Evolutionary conservation across 352 stramenopile genomes (phyloP).

Genomic region (Globisporangium yorkense): DNA sequence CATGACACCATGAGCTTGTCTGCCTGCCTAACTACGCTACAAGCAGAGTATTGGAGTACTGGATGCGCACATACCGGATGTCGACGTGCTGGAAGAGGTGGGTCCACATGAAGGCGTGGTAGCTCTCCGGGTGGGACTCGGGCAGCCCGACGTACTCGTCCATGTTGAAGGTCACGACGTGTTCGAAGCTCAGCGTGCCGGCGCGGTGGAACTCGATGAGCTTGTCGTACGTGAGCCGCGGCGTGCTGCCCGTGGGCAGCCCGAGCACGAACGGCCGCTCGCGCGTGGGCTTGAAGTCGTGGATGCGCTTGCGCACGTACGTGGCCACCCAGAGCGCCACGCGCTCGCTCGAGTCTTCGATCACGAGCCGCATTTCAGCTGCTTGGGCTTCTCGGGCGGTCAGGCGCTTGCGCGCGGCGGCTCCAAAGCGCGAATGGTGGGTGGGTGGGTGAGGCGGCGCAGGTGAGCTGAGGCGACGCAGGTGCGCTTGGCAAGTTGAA

Average conservation of each 20-base stretch:
- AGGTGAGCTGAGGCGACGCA: not conserved
- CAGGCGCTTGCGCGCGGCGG: not conserved
- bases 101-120: constrained; percentile 89
- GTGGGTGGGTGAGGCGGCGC: not conserved
- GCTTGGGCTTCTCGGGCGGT: not conserved
- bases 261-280: constrained; percentile 81
- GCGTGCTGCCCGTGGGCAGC: constrained; percentile 84
- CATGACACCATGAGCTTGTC: not conserved
- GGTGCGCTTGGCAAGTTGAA: not conserved
- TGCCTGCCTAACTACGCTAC: too few species aligned
- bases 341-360: constrained; percentile 60
- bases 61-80: constrained; percentile 46
- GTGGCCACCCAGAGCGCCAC: constrained; percentile 77
- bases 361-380: constrained; percentile 72
- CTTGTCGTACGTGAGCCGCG: constrained; percentile 72
- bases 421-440: not conserved
- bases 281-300: constrained; percentile 64
- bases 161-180: constrained; percentile 91
- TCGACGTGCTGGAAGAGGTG: constrained; percentile 89
- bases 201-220: constrained; percentile 66
- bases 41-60: too few species aligned
- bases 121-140: constrained; percentile 79
- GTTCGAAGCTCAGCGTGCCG: constrained; percentile 55
- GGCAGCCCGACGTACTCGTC: constrained; percentile 85
- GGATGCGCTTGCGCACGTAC: constrained; percentile 79